Conservation (phyloP, 805 yeast genomes). For the Starmerella etchellsii region DNA sequence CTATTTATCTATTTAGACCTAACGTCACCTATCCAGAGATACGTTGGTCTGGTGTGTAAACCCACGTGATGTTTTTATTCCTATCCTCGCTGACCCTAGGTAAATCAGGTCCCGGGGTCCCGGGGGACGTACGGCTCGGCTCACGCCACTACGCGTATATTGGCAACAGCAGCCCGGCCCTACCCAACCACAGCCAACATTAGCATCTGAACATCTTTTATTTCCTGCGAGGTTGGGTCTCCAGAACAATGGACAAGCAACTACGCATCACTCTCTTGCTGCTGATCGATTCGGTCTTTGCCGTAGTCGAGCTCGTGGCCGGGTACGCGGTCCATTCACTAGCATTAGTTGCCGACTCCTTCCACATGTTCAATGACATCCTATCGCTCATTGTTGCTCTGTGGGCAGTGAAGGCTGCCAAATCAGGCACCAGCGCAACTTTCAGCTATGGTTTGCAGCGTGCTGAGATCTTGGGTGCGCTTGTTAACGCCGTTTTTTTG, state of each 20-base stretch:
- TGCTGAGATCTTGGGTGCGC: constrained; percentile 92
- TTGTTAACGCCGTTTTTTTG: constrained; percentile 83
- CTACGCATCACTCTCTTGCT: constrained; percentile 66
- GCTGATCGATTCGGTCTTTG: constrained; percentile 66
- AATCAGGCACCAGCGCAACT: constrained; percentile 67
- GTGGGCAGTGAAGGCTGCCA: constrained; percentile 92
- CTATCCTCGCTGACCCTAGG: too few species aligned
- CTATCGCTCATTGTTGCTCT: constrained; percentile 78
- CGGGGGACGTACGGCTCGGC: too few species aligned
- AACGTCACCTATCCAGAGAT: not conserved
- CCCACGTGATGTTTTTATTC: too few species aligned
- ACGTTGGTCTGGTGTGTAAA: not conserved
- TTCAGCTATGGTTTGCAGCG: constrained; percentile 98
- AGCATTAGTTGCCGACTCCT: constrained; percentile 90
- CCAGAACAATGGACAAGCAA: constrained; percentile 33
- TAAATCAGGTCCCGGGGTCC: too few species aligned
- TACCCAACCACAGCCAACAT: too few species aligned
- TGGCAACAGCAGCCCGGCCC: too few species aligned
- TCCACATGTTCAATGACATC: constrained; percentile 94
- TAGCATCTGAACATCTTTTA: too few species aligned
- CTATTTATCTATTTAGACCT: too few species aligned
- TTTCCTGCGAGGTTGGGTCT: too few species aligned
- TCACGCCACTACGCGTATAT: too few species aligned
- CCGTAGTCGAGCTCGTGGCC: constrained; percentile 68
- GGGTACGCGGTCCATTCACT: constrained; percentile 80